Evolutionary conservation across 73 alveolate genomes (phyloP), one percentile per base, ranked within the genome.

Genomic region (Paramecium pentaurelia): DNA sequence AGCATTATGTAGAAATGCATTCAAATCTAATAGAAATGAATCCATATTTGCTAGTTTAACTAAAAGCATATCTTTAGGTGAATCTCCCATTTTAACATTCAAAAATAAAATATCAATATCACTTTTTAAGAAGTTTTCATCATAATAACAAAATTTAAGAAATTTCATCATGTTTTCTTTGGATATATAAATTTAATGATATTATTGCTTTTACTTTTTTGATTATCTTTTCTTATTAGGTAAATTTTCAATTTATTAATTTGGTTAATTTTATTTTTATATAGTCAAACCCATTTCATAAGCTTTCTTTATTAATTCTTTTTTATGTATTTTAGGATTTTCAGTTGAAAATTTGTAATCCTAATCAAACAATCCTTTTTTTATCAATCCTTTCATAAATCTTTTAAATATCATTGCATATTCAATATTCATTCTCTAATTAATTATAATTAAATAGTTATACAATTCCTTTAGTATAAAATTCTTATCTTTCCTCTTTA

Each of bases 1-100:
- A 18, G 58, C 91, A 80, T 80, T 80, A 80, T 45, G 58, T 6
- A 80, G n/a, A 80, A 80, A 80, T 1, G 91, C 91, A 22, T 34
- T 64, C 27, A 64, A 32, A 64, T 64, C 42, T 11, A 80, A 40
- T n/a, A 44, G 27, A 44, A 40, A 40, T 4, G 25, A 18, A 22
- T 80, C 91, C 22, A 10, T 20, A 40, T 80, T 80, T 28, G 20
- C 6, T 1, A 40, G 75, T 27, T 42, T 25, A 4, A 27, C 30
- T 47, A 32, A 40, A 11, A 80, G 32, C 51, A 47, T 28, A 25
- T 45, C 58, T 27, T 25, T 80, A 5, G 75, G 91, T 6, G 73
- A 49, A 80, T 45, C 77, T 11, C 77, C 91, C 58, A 45, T 18
- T 27, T 32, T n/a, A 22, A 80, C 91, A 80, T 42, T 80, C 14